These are phyloP conservation scores for Aspergillus asperescens DNA, from an alignment of 495 filamentous ascomycete species.

Conservation along the genomic window DNA sequence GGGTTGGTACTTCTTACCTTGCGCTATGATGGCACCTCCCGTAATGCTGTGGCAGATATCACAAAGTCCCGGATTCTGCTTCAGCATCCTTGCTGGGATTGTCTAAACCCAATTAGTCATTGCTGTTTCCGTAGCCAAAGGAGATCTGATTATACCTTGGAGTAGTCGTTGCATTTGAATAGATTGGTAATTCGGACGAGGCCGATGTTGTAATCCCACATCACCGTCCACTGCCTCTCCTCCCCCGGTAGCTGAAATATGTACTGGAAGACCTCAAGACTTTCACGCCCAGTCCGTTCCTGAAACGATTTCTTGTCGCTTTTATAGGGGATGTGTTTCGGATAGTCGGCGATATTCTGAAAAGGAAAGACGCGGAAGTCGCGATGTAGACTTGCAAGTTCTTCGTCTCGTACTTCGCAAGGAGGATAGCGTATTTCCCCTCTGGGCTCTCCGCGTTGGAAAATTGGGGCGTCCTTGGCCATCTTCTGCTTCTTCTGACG, in stretches of 20 bases:
- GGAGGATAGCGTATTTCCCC: conserved; percentile 64
- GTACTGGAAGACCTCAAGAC: conserved; percentile 92
- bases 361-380: conserved; percentile 62
- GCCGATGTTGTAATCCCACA: conserved; percentile 98
- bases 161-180: conserved; percentile 82
- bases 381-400: conserved; percentile 49
- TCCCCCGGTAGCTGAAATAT: conserved; percentile 70
- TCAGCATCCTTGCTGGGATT: conserved; percentile 74
- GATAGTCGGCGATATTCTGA: conserved; percentile 61
- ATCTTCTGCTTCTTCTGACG: conserved; percentile 44
- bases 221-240: conserved; percentile 64
- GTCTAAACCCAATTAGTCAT: conserved; percentile 50
- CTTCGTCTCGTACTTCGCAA: conserved; percentile 55
- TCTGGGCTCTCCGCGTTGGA: conserved; percentile 51
- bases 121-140: not conserved
- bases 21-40: conserved; percentile 79
- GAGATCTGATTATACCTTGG: conserved; percentile 58
- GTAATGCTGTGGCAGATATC: conserved; percentile 92
- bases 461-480: conserved; percentile 56
- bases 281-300: conserved; percentile 76
- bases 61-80: conserved; percentile 70
- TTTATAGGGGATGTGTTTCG: conserved; percentile 82
- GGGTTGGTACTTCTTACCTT: conserved; percentile 56
- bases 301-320: conserved; percentile 87
- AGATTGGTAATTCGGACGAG: conserved; percentile 91